Evolutionary conservation across 148 eudicot species (phyloP).

Genomic region (Rhododendron kiyosumense): DNA sequence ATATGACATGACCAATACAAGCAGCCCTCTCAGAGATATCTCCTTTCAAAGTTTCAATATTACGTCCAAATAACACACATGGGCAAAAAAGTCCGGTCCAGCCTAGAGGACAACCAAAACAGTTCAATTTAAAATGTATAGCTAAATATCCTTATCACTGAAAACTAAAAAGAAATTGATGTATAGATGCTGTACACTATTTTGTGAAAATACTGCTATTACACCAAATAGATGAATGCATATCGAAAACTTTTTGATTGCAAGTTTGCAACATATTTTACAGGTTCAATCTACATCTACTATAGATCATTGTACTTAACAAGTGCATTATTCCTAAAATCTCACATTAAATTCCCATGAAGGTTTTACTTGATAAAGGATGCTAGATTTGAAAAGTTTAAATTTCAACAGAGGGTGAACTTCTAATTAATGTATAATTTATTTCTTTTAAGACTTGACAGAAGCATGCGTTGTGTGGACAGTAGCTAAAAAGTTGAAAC

Average conservation of each 20-base stretch:
- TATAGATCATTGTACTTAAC: not conserved
- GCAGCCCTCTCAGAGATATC: slow-evolving; percentile 49
- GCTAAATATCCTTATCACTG: not conserved
- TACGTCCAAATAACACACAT: slow-evolving; percentile 71
- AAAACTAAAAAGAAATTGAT: not conserved
- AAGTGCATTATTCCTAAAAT: no score
- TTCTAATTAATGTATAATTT: not conserved
- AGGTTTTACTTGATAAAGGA: not conserved
- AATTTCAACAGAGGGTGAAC: not conserved
- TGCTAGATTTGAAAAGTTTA: no score
- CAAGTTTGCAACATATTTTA: not conserved
- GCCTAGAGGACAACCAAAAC: slow-evolving; percentile 32
- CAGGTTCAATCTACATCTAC: not conserved
- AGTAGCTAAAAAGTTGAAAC: not conserved
- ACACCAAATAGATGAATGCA: not conserved
- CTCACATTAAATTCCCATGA: not conserved
- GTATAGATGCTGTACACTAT: not conserved
- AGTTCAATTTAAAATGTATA: not conserved
- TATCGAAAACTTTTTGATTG: not conserved
- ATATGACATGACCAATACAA: slow-evolving; percentile 61
- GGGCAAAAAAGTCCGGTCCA: slow-evolving; percentile 74
- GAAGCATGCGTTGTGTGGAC: not conserved
- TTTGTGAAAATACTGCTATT: not conserved
- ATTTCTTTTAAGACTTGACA: not conserved
- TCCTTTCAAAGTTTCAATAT: slow-evolving; percentile 44